These are phyloP conservation scores for Annulohypoxylon maeteangense DNA, from an alignment of 495 filamentous ascomycete species.

Conservation along the genomic window DNA sequence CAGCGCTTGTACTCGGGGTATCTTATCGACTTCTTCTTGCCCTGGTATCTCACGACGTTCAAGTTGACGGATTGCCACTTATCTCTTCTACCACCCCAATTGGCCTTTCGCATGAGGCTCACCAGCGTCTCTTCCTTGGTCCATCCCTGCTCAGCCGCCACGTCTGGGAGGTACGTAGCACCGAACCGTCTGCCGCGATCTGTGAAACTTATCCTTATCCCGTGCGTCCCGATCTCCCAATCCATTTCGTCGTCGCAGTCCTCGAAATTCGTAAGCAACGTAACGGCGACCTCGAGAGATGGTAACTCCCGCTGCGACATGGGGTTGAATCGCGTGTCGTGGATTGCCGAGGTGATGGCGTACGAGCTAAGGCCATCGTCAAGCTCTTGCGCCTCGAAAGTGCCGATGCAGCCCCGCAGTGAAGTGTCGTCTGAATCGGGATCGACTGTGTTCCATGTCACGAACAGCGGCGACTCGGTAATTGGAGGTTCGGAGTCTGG, in stretches of 20 bases:
- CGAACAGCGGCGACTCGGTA: slow-evolving; percentile 77
- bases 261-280: slow-evolving; percentile 81
- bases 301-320: slow-evolving; percentile 75
- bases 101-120: slow-evolving; percentile 93
- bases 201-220: slow-evolving; percentile 79
- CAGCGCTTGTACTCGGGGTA: slow-evolving; percentile 81
- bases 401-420: slow-evolving; percentile 95
- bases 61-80: slow-evolving; percentile 82
- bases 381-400: slow-evolving; percentile 84
- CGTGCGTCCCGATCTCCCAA: slow-evolving; percentile 88
- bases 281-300: slow-evolving; percentile 73
- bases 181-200: slow-evolving; percentile 74
- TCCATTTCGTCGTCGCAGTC: slow-evolving; percentile 76
- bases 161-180: slow-evolving; percentile 92
- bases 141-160: slow-evolving; percentile 93
- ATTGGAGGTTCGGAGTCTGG: slow-evolving; percentile 32
- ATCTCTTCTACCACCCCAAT: slow-evolving; percentile 75
- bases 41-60: slow-evolving; percentile 82
- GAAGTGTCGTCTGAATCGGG: slow-evolving; percentile 65
- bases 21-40: slow-evolving; percentile 72
- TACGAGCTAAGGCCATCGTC: slow-evolving; percentile 78
- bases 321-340: slow-evolving; percentile 86
- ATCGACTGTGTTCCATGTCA: slow-evolving; percentile 90
- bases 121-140: slow-evolving; percentile 90
- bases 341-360: slow-evolving; percentile 87